Percentiles rank a stretch among this genome's conserved stretches.
phyloP scores from a whole-genome alignment of 2,329 filamentous ascomycete genomes.

The Epichloe baconii region DNA sequence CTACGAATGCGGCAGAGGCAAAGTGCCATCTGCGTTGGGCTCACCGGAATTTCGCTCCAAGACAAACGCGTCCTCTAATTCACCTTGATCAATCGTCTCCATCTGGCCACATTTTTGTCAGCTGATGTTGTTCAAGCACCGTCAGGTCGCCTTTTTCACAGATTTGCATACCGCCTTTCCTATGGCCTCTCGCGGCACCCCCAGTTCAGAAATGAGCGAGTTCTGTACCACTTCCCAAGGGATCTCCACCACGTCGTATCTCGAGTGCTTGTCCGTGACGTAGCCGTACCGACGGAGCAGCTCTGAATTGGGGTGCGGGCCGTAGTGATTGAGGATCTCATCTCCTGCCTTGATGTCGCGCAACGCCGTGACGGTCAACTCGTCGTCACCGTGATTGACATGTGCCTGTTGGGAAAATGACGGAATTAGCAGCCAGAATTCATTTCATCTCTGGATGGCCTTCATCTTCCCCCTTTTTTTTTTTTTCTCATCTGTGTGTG shows the following conservation, averaged over 20 bases:
- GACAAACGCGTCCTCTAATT: conserved; percentile 65
- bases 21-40: conserved; percentile 35
- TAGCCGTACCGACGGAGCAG: conserved; percentile 78
- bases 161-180: conserved; percentile 28
- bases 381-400: conserved; percentile 38
- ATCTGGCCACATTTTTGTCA: conserved; percentile 19
- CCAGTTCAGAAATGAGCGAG: conserved; percentile 26
- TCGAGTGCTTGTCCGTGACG: conserved; percentile 61
- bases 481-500: not conserved
- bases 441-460: not conserved
- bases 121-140: conserved; percentile 2
- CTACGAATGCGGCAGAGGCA: conserved; percentile 22
- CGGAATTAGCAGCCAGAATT: not conserved
- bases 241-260: conserved; percentile 75
- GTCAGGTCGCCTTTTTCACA: not conserved
- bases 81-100: conserved; percentile 43
- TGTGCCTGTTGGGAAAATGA: conserved; percentile 26
- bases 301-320: conserved; percentile 70
- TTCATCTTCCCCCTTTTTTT: not conserved
- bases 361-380: conserved; percentile 58
- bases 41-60: conserved; percentile 43
- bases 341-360: conserved; percentile 55
- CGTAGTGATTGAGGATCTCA: conserved; percentile 83
- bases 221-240: conserved; percentile 45
- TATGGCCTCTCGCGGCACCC: conserved; percentile 23